These are phyloP conservation scores for Solanum virginianum DNA, from an alignment of 257 asterid species.

Conservation along the genomic window DNA sequence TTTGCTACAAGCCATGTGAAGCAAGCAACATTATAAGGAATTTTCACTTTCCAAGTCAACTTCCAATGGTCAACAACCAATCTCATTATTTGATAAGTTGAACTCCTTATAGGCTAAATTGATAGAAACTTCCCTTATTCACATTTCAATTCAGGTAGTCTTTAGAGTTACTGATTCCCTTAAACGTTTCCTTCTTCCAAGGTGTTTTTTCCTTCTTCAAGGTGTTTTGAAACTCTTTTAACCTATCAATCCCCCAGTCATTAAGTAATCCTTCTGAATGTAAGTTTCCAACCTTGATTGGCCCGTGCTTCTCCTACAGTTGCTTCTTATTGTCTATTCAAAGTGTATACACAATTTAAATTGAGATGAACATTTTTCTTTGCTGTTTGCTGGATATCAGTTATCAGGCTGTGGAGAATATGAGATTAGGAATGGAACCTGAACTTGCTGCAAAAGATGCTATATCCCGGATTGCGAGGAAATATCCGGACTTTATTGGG, in stretches of 20 bases:
- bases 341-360: background rate
- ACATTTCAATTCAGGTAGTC: background rate
- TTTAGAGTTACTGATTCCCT: background rate
- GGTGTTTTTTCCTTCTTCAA: background rate
- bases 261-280: background rate
- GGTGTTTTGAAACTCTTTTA: background rate
- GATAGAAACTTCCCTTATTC: background rate
- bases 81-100: background rate
- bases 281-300: background rate
- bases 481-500: slow-evolving; percentile 70
- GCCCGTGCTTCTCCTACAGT: background rate
- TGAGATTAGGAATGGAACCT: slow-evolving; percentile 98
- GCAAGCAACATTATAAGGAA: background rate
- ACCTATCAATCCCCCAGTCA: background rate
- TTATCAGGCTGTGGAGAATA: slow-evolving; percentile 93
- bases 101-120: background rate
- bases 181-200: background rate
- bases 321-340: background rate
- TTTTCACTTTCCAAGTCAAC: background rate
- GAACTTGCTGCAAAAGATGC: slow-evolving; percentile 78
- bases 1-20: background rate
- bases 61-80: background rate
- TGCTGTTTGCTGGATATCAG: slow-evolving; percentile 18
- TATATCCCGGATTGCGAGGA: slow-evolving; percentile 60
- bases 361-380: background rate